phyloP scores from a whole-genome alignment of 257 asterid species.

The Rubia yunnanensis region DNA sequence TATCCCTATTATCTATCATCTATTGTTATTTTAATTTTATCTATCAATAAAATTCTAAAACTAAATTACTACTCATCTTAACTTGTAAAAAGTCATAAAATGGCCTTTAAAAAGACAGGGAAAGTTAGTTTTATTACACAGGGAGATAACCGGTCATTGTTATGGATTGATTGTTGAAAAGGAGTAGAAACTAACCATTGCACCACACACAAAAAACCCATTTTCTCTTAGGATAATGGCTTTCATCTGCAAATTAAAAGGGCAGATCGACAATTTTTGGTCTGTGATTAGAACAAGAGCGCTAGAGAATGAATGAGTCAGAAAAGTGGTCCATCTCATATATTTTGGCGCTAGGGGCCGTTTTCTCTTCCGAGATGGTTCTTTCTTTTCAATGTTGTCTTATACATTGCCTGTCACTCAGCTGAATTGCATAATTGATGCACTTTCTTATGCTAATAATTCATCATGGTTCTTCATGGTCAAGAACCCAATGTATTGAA shows the following conservation, averaged over 20 bases:
- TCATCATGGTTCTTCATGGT: background rate
- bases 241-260: background rate
- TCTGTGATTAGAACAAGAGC: background rate
- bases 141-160: background rate
- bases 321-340: slow-evolving; percentile 1
- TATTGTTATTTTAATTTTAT: no score
- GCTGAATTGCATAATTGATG: background rate
- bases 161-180: background rate
- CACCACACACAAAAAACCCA: background rate
- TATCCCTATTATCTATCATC: no score
- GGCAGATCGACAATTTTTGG: background rate
- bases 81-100: no score
- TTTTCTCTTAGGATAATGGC: background rate
- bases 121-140: no score
- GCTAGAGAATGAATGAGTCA: background rate
- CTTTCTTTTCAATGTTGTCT: background rate
- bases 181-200: background rate
- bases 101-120: no score
- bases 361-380: background rate
- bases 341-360: slow-evolving; percentile 5
- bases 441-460: background rate
- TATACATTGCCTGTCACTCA: background rate
- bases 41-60: no score
- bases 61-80: no score
- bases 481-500: background rate